phyloP scores from a whole-genome alignment of 495 filamentous ascomycete species.

The Friedmanniomyces simplex region DNA sequence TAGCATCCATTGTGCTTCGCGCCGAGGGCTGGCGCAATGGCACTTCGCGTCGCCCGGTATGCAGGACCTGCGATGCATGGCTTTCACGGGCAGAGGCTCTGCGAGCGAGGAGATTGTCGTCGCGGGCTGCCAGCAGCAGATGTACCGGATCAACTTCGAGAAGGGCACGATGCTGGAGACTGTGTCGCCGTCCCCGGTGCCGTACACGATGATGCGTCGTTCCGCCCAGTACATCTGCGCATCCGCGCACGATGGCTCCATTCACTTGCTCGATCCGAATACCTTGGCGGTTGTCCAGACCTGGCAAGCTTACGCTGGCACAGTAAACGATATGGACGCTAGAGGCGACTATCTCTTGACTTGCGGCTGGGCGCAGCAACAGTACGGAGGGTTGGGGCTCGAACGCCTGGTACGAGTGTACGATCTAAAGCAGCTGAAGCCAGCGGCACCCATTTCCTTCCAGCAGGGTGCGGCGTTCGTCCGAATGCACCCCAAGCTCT shows the following conservation, averaged over 20 bases:
- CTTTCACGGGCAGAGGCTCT: conserved; percentile 74
- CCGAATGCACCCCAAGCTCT: conserved; percentile 87
- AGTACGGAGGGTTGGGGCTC: conserved; percentile 53
- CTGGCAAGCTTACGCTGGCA: conserved; percentile 77
- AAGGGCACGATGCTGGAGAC: conserved; percentile 70
- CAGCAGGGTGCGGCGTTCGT: conserved; percentile 85
- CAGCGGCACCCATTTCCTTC: conserved; percentile 83
- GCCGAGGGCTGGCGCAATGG: conserved; percentile 76
- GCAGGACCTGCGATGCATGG: conserved; percentile 78
- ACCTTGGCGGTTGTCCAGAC: conserved; percentile 67
- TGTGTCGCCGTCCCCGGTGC: conserved; percentile 45
- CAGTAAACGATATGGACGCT: conserved; percentile 90
- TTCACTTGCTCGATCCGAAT: conserved; percentile 73
- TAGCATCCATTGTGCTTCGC: conserved; percentile 73
- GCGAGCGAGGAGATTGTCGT: conserved; percentile 62
- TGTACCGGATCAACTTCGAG: conserved; percentile 84
- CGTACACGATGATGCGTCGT: conserved; percentile 84
- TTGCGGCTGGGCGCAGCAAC: conserved; percentile 80
- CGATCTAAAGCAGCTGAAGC: conserved; percentile 74
- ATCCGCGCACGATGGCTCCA: conserved; percentile 70
- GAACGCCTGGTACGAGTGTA: conserved; percentile 91
- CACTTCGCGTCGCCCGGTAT: conserved; percentile 43
- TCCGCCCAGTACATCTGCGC: conserved; percentile 77
- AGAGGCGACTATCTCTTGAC: conserved; percentile 84
- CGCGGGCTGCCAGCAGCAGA: conserved; percentile 71